Percentiles rank a stretch among this genome's conserved stretches.
Evolutionary conservation across 257 asterid species (phyloP).

Genomic region (Rauvolfia tetraphylla): DNA sequence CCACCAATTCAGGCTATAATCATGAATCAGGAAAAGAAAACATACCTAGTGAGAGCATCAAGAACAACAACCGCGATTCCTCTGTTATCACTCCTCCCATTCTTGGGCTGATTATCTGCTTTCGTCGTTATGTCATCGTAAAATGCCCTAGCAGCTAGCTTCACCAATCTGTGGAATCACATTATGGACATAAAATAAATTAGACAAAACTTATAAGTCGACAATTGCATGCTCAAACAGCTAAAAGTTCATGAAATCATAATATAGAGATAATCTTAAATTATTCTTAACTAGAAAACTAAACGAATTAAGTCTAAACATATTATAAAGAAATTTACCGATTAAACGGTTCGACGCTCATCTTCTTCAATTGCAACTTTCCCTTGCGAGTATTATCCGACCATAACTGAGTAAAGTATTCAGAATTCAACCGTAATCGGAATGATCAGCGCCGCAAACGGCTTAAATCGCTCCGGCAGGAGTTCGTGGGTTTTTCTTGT

Average conservation of each 20-base stretch:
- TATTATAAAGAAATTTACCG: neutral
- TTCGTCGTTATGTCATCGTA: slow-evolving; percentile 82
- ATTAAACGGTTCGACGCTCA: slow-evolving; percentile 10
- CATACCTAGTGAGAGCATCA: slow-evolving; percentile 88
- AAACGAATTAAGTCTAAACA: neutral
- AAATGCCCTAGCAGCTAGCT: slow-evolving; percentile 86
- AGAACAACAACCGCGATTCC: slow-evolving; percentile 94
- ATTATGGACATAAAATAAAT: neutral
- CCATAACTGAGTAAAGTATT: neutral
- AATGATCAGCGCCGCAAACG: neutral
- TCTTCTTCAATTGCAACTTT: neutral
- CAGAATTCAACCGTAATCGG: neutral
- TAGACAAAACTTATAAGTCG: neutral
- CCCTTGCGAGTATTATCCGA: neutral
- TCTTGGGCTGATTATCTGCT: slow-evolving; percentile 82
- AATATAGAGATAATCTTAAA: neutral
- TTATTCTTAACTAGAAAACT: neutral
- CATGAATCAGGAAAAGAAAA: neutral
- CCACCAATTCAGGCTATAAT: neutral
- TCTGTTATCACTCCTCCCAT: slow-evolving; percentile 82
- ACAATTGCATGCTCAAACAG: neutral
- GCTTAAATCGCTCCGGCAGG: neutral
- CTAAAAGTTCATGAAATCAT: neutral
- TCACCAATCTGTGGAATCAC: slow-evolving; percentile 61
- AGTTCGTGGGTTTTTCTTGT: neutral